These are phyloP conservation scores for Schizothecium vesticola DNA, from an alignment of 495 filamentous ascomycete genomes.

Conservation along the genomic window DNA sequence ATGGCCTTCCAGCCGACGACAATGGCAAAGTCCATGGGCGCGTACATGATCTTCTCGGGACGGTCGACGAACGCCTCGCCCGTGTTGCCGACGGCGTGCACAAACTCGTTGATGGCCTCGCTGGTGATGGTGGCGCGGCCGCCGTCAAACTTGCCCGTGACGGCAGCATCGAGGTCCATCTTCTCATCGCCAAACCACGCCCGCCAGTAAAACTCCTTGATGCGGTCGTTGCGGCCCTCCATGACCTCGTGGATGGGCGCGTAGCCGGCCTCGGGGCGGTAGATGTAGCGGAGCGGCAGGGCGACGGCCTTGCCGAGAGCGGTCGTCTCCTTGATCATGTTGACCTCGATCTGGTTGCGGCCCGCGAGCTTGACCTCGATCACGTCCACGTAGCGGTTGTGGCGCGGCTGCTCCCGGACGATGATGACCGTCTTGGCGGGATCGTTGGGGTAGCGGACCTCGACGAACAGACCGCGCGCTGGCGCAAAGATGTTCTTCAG, in stretches of 20 bases:
- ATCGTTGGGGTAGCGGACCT: slow-evolving; percentile 74
- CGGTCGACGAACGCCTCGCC: slow-evolving; percentile 98
- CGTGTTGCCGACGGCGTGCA: slow-evolving; percentile 96
- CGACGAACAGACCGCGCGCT: slow-evolving; percentile 77
- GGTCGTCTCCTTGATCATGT: slow-evolving; percentile 84
- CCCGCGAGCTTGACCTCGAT: slow-evolving; percentile 73
- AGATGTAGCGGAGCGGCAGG: slow-evolving; percentile 78
- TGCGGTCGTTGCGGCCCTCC: slow-evolving; percentile 87
- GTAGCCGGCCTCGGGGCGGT: slow-evolving; percentile 89
- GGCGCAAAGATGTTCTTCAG: slow-evolving; percentile 87
- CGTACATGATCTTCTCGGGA: slow-evolving; percentile 88
- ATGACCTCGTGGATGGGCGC: slow-evolving; percentile 94
- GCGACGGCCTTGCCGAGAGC: slow-evolving; percentile 71
- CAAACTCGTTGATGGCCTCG: slow-evolving; percentile 94
- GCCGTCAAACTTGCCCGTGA: slow-evolving; percentile 83
- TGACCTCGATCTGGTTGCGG: slow-evolving; percentile 74
- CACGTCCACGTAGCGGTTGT: slow-evolving; percentile 67
- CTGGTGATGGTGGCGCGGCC: slow-evolving; percentile 79
- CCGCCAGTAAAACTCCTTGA: slow-evolving; percentile 97
- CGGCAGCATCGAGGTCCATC: slow-evolving; percentile 75
- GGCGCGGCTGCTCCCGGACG: slow-evolving; percentile 60
- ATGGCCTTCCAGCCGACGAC: slow-evolving; percentile 99
- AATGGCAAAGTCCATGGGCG: slow-evolving; percentile 98
- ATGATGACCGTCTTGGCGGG: slow-evolving; percentile 72
- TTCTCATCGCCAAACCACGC: slow-evolving; percentile 91